Evolutionary conservation across 352 stramenopile genomes (phyloP).

Genomic region (Globisporangium parvum): DNA sequence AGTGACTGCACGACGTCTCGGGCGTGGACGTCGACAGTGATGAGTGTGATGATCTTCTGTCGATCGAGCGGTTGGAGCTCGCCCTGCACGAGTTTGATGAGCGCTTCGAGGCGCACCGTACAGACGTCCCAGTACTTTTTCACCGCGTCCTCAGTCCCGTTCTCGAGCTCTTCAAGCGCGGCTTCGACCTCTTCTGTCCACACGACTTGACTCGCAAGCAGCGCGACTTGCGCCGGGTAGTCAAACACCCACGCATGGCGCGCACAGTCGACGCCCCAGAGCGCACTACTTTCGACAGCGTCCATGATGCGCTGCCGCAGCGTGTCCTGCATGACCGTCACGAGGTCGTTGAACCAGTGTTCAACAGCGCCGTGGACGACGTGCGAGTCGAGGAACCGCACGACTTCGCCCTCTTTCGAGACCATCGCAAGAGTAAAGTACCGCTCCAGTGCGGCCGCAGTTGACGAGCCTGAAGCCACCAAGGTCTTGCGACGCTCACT

Average conservation of each 20-base stretch:
- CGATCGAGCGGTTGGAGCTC: slow-evolving; percentile 55
- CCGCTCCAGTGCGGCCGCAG: slow-evolving; percentile 17
- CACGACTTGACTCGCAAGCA: slow-evolving; percentile 91
- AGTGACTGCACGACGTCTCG: slow-evolving; percentile 93
- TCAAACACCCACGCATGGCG: slow-evolving; percentile 90
- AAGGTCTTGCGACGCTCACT: too few relatives aligned
- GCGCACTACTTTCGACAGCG: slow-evolving; percentile 89
- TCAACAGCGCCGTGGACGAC: slow-evolving; percentile 87
- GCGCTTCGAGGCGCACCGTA: slow-evolving; percentile 85
- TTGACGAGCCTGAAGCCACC: slow-evolving; percentile 5
- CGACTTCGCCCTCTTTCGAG: slow-evolving; percentile 94
- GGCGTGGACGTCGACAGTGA: slow-evolving; percentile 96
- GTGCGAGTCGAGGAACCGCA: slow-evolving; percentile 75
- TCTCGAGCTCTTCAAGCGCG: slow-evolving; percentile 93
- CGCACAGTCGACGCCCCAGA: slow-evolving; percentile 86
- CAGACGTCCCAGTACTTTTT: slow-evolving; percentile 94
- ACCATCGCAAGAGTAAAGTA: slow-evolving; percentile 90
- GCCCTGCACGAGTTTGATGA: slow-evolving; percentile 93
- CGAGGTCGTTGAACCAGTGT: slow-evolving; percentile 93
- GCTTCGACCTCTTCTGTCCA: slow-evolving; percentile 91
- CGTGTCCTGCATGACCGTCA: slow-evolving; percentile 91
- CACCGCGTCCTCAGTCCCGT: slow-evolving; percentile 92
- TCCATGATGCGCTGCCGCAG: slow-evolving; percentile 82
- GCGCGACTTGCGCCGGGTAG: slow-evolving; percentile 66
- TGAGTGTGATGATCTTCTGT: slow-evolving; percentile 95